phyloP scores from a whole-genome alignment of 208 protist species.

The Trichomonas gallinae region DNA sequence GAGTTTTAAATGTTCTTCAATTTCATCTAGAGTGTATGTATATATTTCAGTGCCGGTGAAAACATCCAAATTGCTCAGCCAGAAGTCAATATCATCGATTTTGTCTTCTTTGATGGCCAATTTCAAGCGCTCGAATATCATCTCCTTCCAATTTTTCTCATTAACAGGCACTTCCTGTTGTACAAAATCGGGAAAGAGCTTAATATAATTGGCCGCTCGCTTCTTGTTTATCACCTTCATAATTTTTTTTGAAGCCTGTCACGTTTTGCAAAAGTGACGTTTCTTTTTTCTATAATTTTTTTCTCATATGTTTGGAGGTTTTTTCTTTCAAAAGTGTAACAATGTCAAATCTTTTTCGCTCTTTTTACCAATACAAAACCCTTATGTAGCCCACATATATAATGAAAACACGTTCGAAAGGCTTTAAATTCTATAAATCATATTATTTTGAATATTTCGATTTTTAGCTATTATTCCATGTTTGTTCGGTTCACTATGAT shows the following conservation, averaged over 20 bases:
- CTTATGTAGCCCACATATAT: no score
- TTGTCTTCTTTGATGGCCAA: neutral
- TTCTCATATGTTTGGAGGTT: neutral
- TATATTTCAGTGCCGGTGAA: neutral
- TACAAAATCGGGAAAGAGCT: neutral
- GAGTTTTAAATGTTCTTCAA: neutral
- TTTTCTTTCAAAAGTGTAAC: neutral
- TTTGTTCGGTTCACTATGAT: no score
- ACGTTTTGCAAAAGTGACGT: neutral
- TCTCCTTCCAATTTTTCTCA: neutral
- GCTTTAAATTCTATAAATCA: no score
- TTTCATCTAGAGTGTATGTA: neutral
- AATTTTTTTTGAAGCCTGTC: neutral
- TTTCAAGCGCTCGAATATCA: neutral
- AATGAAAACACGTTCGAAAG: no score
- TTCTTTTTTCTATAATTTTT: neutral
- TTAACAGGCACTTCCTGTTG: neutral
- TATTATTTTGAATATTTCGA: no score
- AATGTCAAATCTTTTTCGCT: no score
- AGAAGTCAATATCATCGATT: neutral
- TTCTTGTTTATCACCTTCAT: neutral
- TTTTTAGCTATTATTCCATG: no score
- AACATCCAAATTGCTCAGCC: neutral
- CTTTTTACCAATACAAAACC: no score
- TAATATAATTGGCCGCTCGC: neutral